Percentiles rank a stretch among this genome's conserved stretches.
Evolutionary conservation across 441 rosid species (phyloP).

Genomic region (Syzygium syzygioides): DNA sequence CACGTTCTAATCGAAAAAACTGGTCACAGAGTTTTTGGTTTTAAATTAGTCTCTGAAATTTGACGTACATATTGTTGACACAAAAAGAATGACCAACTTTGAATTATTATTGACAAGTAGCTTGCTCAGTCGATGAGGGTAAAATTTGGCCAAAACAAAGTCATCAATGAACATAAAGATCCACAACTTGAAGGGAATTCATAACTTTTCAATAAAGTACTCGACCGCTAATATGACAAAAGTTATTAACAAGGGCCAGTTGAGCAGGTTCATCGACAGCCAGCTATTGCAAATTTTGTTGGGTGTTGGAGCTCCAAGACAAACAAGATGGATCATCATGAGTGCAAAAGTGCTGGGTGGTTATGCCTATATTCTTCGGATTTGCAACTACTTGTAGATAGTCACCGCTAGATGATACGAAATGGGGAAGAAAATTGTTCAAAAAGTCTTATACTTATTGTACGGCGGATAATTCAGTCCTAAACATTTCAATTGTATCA

Average conservation of each 20-base stretch:
- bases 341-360: background rate
- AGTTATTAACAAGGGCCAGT: background rate
- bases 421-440: background rate
- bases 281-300: background rate
- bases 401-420: background rate
- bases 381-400: background rate
- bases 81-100: background rate
- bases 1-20: background rate
- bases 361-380: background rate
- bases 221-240: background rate
- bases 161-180: background rate
- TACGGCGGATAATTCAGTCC: accelerated
- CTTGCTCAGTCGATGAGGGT: background rate
- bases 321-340: background rate
- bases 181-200: background rate
- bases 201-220: background rate
- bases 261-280: background rate
- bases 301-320: background rate
- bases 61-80: background rate
- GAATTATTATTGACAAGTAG: background rate
- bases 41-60: background rate
- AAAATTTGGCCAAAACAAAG: background rate
- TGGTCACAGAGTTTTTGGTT: background rate
- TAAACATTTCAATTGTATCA: background rate
- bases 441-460: background rate